Evolutionary conservation across 495 filamentous ascomycete genomes (phyloP).

Genomic region (Recurvomyces mirabilis): DNA sequence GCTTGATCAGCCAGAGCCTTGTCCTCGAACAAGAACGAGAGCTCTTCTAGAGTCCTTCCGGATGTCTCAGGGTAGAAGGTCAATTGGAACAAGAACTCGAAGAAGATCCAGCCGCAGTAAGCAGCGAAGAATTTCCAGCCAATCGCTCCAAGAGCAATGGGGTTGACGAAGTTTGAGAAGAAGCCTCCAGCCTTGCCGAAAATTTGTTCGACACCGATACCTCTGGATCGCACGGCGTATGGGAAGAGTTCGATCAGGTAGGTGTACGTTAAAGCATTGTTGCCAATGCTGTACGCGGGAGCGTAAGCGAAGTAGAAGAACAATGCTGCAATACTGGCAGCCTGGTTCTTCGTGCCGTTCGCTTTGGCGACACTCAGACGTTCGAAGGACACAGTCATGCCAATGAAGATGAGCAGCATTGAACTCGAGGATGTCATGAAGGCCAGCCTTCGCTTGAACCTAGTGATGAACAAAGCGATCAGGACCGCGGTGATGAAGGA

Average conservation of each 20-base stretch:
- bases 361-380: constrained; percentile 2
- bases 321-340: constrained; percentile 13
- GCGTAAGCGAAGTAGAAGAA: constrained; percentile 25
- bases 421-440: constrained; percentile 12
- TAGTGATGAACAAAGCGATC: constrained; percentile 18
- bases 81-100: constrained; percentile 1
- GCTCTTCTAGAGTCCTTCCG: constrained; percentile 29
- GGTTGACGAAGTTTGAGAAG: constrained; percentile 38
- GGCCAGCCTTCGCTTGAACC: constrained; percentile 17
- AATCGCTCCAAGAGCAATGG: constrained; percentile 17
- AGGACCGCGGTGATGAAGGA: constrained; percentile 13
- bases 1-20: constrained; percentile 2
- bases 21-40: constrained; percentile 11
- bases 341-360: neutral
- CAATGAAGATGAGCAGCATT: constrained; percentile 15
- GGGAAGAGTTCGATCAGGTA: constrained; percentile 12
- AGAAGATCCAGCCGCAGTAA: constrained; percentile 2
- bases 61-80: constrained; percentile 5
- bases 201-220: constrained; percentile 9
- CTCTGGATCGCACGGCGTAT: constrained; percentile 5
- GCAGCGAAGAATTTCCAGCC: constrained; percentile 7
- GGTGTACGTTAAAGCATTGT: constrained; percentile 28
- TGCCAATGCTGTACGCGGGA: constrained; percentile 21
- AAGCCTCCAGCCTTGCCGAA: constrained; percentile 7
- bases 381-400: constrained; percentile 18